These are phyloP conservation scores for Trichoderma citrinoviride DNA, from an alignment of 2,329 filamentous ascomycete species.

Conservation along the genomic window DNA sequence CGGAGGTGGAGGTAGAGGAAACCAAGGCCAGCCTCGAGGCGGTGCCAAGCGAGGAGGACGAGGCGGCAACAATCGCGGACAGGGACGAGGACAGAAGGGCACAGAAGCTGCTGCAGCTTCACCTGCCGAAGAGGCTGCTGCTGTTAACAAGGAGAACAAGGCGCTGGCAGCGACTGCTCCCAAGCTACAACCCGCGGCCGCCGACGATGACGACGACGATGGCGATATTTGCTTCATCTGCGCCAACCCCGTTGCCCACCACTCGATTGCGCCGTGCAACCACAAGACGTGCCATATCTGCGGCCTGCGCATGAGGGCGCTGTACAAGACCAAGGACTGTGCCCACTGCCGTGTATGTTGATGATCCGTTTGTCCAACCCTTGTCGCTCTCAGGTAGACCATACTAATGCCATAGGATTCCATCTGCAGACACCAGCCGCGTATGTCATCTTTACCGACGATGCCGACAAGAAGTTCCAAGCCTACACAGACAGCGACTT, in stretches of 20 bases:
- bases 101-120: constrained; percentile 31
- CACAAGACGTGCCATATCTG: constrained; percentile 97
- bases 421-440: constrained; percentile 58
- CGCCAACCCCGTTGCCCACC: constrained; percentile 83
- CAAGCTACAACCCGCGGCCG: constrained; percentile 23
- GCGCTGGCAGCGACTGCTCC: constrained; percentile 31
- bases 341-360: constrained; percentile 83
- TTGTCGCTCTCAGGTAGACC: constrained; percentile 23
- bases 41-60: constrained; percentile 34
- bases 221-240: constrained; percentile 96
- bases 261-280: constrained; percentile 89
- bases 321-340: constrained; percentile 96
- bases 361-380: not conserved
- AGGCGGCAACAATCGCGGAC: constrained; percentile 33
- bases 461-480: constrained; percentile 75
- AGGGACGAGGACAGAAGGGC: constrained; percentile 31
- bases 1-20: constrained; percentile 37
- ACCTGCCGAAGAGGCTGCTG: constrained; percentile 10
- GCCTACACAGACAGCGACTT: constrained; percentile 76
- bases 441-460: constrained; percentile 90
- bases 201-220: constrained; percentile 53
- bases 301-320: constrained; percentile 79
- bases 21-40: constrained; percentile 33
- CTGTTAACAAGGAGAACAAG: constrained; percentile 28
- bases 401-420: not conserved